phyloP scores from a whole-genome alignment of 345 rosid species.

The Lumnitzera littorea region DNA sequence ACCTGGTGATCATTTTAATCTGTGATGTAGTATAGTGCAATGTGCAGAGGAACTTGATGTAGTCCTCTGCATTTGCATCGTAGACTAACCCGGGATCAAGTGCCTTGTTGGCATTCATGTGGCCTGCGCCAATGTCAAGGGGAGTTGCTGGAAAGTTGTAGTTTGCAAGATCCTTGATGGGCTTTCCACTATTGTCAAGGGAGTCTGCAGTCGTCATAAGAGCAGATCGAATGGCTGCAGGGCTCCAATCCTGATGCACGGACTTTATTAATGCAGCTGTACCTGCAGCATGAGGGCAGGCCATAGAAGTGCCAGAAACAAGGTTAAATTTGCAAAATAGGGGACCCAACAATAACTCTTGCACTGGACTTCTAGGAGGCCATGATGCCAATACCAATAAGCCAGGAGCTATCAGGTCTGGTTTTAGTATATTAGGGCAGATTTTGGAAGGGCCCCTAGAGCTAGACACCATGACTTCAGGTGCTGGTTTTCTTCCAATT shows the following conservation, averaged over 20 bases:
- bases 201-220: slow-evolving; percentile 37
- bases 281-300: slow-evolving; percentile 39
- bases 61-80: slow-evolving; percentile 38
- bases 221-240: slow-evolving; percentile 41
- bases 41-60: slow-evolving; percentile 41
- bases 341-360: slow-evolving; percentile 6
- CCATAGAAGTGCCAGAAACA: slow-evolving; percentile 44
- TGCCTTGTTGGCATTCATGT: slow-evolving; percentile 32
- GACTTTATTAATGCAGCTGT: slow-evolving; percentile 30
- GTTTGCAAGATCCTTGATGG: slow-evolving; percentile 24
- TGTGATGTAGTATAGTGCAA: slow-evolving; percentile 30
- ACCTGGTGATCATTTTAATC: slow-evolving; percentile 35
- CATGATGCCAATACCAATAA: slow-evolving; percentile 33
- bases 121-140: slow-evolving; percentile 58
- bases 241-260: slow-evolving; percentile 36
- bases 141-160: slow-evolving; percentile 34
- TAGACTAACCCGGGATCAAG: slow-evolving; percentile 55
- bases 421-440: slow-evolving; percentile 27
- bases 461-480: slow-evolving; percentile 32
- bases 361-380: slow-evolving; percentile 27
- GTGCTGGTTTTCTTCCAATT: slow-evolving; percentile 30
- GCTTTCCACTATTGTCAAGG: slow-evolving; percentile 26
- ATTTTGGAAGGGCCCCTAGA: slow-evolving; percentile 37
- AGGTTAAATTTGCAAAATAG: slow-evolving; percentile 31
- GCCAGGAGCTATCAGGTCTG: slow-evolving; percentile 43